Evolutionary conservation across 345 rosid species (phyloP).

Genomic region (Draba incana): DNA sequence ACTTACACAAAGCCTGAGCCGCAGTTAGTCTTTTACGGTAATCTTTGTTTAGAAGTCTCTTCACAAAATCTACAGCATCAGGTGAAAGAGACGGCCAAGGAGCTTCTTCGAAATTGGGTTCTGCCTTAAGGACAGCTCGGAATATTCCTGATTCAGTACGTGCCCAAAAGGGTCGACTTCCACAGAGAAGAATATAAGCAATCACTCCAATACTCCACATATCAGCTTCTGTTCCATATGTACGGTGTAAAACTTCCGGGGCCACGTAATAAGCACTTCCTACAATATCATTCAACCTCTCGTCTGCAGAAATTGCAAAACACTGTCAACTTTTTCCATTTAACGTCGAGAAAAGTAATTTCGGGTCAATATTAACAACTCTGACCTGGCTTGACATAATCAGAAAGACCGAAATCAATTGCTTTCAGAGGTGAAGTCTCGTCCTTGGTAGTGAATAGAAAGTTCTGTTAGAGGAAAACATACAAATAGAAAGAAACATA

Average conservation of each 20-base stretch:
- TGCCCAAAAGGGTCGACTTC: slow-evolving; percentile 98
- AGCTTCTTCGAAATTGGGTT: slow-evolving; percentile 88
- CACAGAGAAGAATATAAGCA: slow-evolving; percentile 92
- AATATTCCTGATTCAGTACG: slow-evolving; percentile 96
- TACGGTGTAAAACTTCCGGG: slow-evolving; percentile 94
- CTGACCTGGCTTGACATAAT: slow-evolving; percentile 95
- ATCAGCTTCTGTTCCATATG: slow-evolving; percentile 96
- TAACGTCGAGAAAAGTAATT: slow-evolving; percentile 12
- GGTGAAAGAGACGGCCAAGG: slow-evolving; percentile 95
- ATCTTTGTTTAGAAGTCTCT: slow-evolving; percentile 90
- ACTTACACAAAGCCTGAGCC: slow-evolving; percentile 91
- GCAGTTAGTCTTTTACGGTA: slow-evolving; percentile 95
- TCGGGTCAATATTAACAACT: slow-evolving; percentile 16
- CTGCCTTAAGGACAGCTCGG: slow-evolving; percentile 86
- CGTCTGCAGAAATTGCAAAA: slow-evolving; percentile 59
- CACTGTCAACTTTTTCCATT: slow-evolving; percentile 10
- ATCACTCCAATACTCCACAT: slow-evolving; percentile 99
- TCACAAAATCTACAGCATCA: slow-evolving; percentile 88
- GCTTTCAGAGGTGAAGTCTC: slow-evolving; percentile 84
- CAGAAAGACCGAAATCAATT: slow-evolving; percentile 98
- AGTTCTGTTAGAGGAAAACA: slow-evolving; percentile 65
- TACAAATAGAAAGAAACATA: slow-evolving; percentile 36
- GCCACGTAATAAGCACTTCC: slow-evolving; percentile 99
- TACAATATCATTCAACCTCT: slow-evolving; percentile 94
- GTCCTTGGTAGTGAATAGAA: slow-evolving; percentile 71